Evolutionary conservation across 2,329 filamentous ascomycete species (phyloP), one percentile per base, ranked within the genome.

Genomic region (Aspergillus sp.): DNA sequence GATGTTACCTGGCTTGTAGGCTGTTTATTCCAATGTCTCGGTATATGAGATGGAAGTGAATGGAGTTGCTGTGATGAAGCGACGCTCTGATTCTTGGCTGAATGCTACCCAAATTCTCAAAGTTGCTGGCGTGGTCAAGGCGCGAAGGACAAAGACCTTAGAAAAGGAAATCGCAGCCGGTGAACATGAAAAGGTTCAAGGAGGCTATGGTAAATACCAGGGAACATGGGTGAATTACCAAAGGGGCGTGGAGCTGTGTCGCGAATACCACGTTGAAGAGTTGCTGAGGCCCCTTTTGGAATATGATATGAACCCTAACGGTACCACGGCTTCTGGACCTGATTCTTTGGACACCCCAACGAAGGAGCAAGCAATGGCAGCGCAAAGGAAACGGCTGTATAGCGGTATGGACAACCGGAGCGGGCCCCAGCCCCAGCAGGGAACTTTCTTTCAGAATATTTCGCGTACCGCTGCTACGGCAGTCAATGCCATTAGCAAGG

Each of bases 41-140:
- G 95, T 99, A 15, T 99, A 98, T 79, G 95, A 99, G 77, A 97
- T 98, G 92, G 93, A 97, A 74, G 90, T 98, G 60, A 96, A 96
- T 73, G 86, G 86, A 46, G 82, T 99, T 64, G 91, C 92, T 22
- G 93, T 98, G 51, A 99, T 99, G 95, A 91, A 95, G 73, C 88
- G 95, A 58, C 89, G 95, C 63, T 89, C 90, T 65, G 95, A 99
- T 75, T 93, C 91, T 64, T 98, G 93, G 91, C 83, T 99, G 64
- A 99, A 99, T 77, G 95, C 95, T 52, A 99, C 95, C 0, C 95
- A 99, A 75, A 98, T 99, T 64, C 85, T 99, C 64, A 99, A 99
- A 72, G 93, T 98, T 37, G 95, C 95, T 37, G 93, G 93, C 51
- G 92, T 99, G 60, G 93, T 97, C 72, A 99, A 99, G 78, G 95